Evolutionary conservation across 2,329 filamentous ascomycete genomes (phyloP), one percentile per base, ranked within the genome.

Genomic region (Aspergillus amoenus): DNA sequence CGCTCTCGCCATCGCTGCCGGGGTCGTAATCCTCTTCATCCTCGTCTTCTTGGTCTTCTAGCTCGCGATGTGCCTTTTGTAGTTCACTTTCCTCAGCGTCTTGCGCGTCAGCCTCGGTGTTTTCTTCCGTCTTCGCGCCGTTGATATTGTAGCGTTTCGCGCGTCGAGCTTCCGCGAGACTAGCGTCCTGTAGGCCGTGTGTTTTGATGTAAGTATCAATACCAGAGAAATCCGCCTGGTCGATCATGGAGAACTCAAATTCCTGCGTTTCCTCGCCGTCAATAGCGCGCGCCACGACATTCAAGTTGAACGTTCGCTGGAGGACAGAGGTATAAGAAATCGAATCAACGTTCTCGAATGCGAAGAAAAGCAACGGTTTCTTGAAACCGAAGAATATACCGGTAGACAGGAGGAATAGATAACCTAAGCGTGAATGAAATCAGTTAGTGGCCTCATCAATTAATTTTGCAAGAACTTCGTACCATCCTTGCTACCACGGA

Each of bases 311-410:
- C 0, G 85, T 88, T 34, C 85, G 81, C 63, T 86, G 84, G 6
- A 88, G 76, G 17, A 88, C 82, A 41, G 82, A 84, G 4, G 84
- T 87, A 73, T 87, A 88, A 40, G 82, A 84, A 45, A 87, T 81
- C 21, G 81, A 82, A 51, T 83, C 82, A 57, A 88, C 79, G 37
- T 77, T 75, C 47, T 81, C 79, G 59, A 88, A 86, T 8, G 84
- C 79, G 66, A 87, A 86, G 73, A 84, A 87, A 8, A 82, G 70
- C 22, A 88, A 74, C 0, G 85, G 85, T 65, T 88, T 88, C 66
- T 87, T 87, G 77, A 86, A 88, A 41, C 82, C 85, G 66, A 83
- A 88, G 41, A 88, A 70, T 47, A 88, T 83, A 32, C 85, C 85
- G 8, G 78, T 81, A 18, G 81, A 78, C 11, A 87, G 79, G 68